These are phyloP conservation scores for Aegilops bicornis DNA, from an alignment of 176 grass and related monocot species.

Conservation along the genomic window DNA sequence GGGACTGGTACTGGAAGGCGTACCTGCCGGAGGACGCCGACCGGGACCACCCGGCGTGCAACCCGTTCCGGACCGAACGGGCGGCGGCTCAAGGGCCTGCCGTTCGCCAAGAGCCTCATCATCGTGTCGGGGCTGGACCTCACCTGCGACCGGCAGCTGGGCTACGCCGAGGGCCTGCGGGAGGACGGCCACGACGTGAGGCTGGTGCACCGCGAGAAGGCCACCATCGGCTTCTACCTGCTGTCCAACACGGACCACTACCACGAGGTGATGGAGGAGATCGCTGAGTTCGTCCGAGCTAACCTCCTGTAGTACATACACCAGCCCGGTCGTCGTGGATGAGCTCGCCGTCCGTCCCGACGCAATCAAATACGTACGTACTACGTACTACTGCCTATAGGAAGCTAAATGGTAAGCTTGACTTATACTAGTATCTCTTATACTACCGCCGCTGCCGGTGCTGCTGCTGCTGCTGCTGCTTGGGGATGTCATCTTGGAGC, in stretches of 20 bases:
- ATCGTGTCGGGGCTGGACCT: constrained; percentile 92
- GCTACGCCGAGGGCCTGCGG: constrained; percentile 70
- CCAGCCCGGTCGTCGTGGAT: constrained; percentile 25
- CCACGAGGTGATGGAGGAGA: constrained; percentile 97
- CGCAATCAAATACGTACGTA: constrained; percentile 16
- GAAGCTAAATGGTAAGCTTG: constrained; percentile 56
- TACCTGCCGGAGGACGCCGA: constrained; percentile 91
- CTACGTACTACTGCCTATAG: constrained; percentile 19
- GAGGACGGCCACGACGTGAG: constrained; percentile 67
- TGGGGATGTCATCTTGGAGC: constrained; percentile 30
- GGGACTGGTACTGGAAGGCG: constrained; percentile 99
- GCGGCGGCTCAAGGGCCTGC: constrained; percentile 38
- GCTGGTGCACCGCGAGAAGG: constrained; percentile 81
- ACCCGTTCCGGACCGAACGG: constrained; percentile 89
- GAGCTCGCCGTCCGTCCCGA: not conserved
- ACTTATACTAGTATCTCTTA: constrained; percentile 38
- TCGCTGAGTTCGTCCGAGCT: constrained; percentile 66
- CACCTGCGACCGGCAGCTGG: constrained; percentile 84
- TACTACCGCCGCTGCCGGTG: constrained; percentile 13
- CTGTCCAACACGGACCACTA: constrained; percentile 91
- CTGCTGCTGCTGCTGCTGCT: not conserved
- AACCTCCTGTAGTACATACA: constrained; percentile 75
- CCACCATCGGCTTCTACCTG: constrained; percentile 90
- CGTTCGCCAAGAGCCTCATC: constrained; percentile 90
- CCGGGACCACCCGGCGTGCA: constrained; percentile 92